Conservation (phyloP, 106 monocot species). For the Hemerocallis citrina region DNA sequence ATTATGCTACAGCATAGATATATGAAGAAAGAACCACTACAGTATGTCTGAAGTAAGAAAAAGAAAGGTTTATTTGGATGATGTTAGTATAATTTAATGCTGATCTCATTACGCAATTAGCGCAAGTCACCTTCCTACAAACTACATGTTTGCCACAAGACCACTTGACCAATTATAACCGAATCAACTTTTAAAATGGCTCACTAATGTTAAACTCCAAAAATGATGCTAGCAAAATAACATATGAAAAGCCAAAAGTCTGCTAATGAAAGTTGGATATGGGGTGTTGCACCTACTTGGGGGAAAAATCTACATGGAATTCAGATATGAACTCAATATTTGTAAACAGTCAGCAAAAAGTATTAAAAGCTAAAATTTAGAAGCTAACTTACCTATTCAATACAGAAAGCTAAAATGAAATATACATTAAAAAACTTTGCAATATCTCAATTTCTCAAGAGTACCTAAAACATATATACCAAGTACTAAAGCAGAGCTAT, state of each 20-base stretch:
- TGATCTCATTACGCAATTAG: neutral
- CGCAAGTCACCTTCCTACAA: neutral
- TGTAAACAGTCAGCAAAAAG: too few species aligned
- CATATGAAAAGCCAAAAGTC: neutral
- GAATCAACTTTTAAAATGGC: neutral
- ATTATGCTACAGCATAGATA: neutral
- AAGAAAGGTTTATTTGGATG: neutral
- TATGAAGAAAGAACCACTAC: neutral
- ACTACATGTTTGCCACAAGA: neutral
- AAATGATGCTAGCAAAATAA: neutral
- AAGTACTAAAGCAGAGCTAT: too few species aligned
- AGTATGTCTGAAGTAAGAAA: neutral
- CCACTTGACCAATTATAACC: neutral
- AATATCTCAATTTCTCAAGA: too few species aligned
- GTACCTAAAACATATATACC: too few species aligned
- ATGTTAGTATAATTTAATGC: neutral
- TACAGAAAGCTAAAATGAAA: too few species aligned
- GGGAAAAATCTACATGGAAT: too few species aligned
- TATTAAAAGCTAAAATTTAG: too few species aligned
- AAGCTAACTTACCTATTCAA: too few species aligned
- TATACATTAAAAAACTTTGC: too few species aligned
- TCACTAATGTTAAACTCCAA: neutral
- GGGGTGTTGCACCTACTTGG: neutral
- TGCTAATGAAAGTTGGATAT: neutral
- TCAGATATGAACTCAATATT: too few species aligned